A percentile compares a stretch with the other conserved stretches of the same genome.
Evolutionary conservation across 2,329 filamentous ascomycete species (phyloP).

Genomic region (Penicillium sp.): DNA sequence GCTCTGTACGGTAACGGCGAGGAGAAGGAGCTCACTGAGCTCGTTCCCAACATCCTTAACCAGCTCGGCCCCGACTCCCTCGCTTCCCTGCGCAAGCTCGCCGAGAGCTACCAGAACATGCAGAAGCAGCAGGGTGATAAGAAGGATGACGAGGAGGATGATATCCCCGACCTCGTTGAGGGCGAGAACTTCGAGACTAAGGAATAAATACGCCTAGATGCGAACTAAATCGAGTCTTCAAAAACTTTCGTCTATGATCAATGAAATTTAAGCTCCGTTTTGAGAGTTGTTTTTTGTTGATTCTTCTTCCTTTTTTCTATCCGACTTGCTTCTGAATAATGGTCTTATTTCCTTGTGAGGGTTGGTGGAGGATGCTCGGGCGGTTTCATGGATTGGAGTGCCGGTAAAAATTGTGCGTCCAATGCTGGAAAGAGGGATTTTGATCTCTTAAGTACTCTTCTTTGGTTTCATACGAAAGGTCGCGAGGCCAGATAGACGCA

Average conservation of each 20-base stretch:
- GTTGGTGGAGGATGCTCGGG: background rate
- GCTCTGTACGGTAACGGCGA: slow-evolving; percentile 98
- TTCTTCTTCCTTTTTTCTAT: background rate
- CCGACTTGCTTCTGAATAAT: background rate
- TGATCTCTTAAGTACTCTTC: background rate
- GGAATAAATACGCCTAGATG: slow-evolving; percentile 61
- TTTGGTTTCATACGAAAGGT: background rate
- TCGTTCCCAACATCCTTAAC: slow-evolving; percentile 98
- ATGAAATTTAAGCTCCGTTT: slow-evolving; percentile 24
- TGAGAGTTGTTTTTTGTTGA: slow-evolving; percentile 11
- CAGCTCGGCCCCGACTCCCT: slow-evolving; percentile 98
- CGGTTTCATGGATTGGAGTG: background rate
- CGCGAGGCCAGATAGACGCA: background rate
- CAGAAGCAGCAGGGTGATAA: slow-evolving; percentile 86
- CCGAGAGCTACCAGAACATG: slow-evolving; percentile 99
- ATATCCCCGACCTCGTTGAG: slow-evolving; percentile 95
- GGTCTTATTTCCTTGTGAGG: background rate
- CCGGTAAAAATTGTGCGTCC: background rate
- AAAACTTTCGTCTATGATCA: slow-evolving; percentile 23
- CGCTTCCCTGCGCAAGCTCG: slow-evolving; percentile 94
- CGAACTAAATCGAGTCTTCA: slow-evolving; percentile 12
- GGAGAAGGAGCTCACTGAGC: slow-evolving; percentile 99
- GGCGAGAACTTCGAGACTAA: slow-evolving; percentile 99
- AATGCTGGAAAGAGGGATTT: background rate
- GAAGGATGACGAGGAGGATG: slow-evolving; percentile 73